A percentile compares a stretch with the other conserved stretches of the same genome.
These are phyloP conservation scores for Cercospora zeina DNA, from an alignment of 2,329 filamentous ascomycete species.

Conservation along the genomic window DNA sequence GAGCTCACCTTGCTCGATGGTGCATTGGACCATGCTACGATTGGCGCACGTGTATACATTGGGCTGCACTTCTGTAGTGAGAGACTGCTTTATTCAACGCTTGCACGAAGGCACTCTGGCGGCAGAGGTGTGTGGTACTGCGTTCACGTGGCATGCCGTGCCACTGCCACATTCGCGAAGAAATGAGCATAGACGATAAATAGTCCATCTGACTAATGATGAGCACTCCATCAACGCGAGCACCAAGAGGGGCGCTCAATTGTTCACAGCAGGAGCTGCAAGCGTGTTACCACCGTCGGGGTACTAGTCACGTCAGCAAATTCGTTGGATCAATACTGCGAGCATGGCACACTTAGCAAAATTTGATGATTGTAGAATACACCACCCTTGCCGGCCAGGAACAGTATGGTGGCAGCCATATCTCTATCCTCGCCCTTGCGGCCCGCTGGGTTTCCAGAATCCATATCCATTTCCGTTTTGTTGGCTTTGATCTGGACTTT, in stretches of 20 bases:
- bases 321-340: not conserved
- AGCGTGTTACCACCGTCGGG: constrained; percentile 22
- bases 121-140: not conserved
- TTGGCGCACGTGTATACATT: not conserved
- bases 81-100: not conserved
- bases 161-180: not conserved
- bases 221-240: not conserved
- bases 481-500: constrained; percentile 45
- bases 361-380: constrained; percentile 57
- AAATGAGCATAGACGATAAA: not conserved
- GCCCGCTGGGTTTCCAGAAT: constrained; percentile 49
- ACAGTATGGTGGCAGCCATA: constrained; percentile 54
- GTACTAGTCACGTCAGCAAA: constrained; percentile 9
- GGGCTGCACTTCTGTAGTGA: not conserved
- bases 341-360: constrained; percentile 44
- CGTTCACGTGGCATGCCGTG: not conserved
- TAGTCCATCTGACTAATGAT: not conserved
- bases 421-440: constrained; percentile 50
- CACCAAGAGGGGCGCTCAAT: not conserved
- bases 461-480: constrained; percentile 48
- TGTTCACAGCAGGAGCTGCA: constrained; percentile 17
- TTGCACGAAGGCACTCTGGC: not conserved
- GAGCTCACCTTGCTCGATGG: not conserved
- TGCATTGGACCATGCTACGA: not conserved
- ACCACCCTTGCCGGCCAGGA: constrained; percentile 54